Evolutionary conservation across 2,329 filamentous ascomycete genomes (phyloP), one percentile per base, ranked within the genome.

Genomic region (Phyllosticta ampelicida): DNA sequence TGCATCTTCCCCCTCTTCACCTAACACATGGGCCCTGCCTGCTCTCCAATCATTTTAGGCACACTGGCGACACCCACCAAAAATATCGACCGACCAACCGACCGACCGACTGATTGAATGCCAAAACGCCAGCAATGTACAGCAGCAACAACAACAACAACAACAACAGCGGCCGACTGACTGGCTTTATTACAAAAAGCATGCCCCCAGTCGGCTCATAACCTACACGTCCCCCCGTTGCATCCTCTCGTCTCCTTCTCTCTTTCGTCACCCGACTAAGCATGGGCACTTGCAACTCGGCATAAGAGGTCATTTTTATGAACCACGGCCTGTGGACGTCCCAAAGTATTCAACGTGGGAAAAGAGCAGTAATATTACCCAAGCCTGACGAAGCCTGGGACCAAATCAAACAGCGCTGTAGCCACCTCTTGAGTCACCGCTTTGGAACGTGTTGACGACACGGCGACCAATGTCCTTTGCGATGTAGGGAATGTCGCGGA

Each of bases 401-500:
- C n/a, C 26, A 26, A 55, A 51, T 78, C 77, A 96, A 64, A 99
- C 92, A 51, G 94, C 94, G 67, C 89, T 95, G 74, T 99, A 99
- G 1, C 94, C 94, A 51, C 92, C 92, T 66, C 94, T 84, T 60
- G 85, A 87, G 8, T 90, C 89, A 50, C 86, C 82, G 1, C 90
- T 90, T 72, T 95, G 89, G 9, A 97, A 79, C 0, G 90, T 91
- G 68, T 87, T 90, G 53, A 94, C 76, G 19, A 95, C 85, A 64
- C 86, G 82, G 60, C 90, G 82, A 16, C 83, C 79, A 83, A 89
- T 95, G 72, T 99, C 94, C 74, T 92, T 91, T 62, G 96, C 74
- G 56, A 97, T 80, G 70, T 96, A 97, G 2, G 94, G 94, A 19
- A 96, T 75, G 68, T 99, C 94, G 63, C 92, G 86, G 65, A 97